phyloP scores from a whole-genome alignment of 202 grass and related monocot species.

The Saccharum hybrid region DNA sequence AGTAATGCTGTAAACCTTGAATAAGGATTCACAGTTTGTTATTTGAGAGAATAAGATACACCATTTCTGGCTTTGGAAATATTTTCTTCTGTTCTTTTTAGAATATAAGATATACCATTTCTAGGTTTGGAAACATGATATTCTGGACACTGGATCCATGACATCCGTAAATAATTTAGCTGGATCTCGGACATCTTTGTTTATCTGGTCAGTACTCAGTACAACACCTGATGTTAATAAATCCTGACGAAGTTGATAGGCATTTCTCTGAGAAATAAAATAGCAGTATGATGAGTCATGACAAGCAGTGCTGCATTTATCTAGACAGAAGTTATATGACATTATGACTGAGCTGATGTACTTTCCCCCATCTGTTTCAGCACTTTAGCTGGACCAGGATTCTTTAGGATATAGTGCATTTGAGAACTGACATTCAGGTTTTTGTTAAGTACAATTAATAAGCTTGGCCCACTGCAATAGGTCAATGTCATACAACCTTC shows the following conservation, averaged over 20 bases:
- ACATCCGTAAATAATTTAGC: background rate
- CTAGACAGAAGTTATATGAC: background rate
- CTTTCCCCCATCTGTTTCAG: background rate
- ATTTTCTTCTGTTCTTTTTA: background rate
- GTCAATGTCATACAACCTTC: background rate
- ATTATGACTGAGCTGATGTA: constrained; percentile 21
- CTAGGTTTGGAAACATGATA: background rate
- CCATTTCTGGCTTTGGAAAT: background rate
- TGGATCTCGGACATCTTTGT: background rate
- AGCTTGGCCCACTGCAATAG: background rate
- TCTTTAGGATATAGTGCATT: background rate
- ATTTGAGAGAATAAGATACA: background rate
- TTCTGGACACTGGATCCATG: background rate
- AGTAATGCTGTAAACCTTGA: background rate
- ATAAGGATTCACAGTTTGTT: background rate
- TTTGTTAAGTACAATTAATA: background rate
- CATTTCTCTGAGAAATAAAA: background rate
- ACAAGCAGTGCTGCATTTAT: background rate
- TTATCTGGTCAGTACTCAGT: background rate
- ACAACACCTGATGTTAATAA: background rate
- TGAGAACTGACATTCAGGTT: background rate
- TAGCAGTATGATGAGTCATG: background rate
- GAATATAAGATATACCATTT: background rate
- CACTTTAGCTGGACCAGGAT: background rate
- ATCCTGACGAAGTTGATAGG: background rate